phyloP scores from a whole-genome alignment of 306 rosid species.

The Vigna mungo region DNA sequence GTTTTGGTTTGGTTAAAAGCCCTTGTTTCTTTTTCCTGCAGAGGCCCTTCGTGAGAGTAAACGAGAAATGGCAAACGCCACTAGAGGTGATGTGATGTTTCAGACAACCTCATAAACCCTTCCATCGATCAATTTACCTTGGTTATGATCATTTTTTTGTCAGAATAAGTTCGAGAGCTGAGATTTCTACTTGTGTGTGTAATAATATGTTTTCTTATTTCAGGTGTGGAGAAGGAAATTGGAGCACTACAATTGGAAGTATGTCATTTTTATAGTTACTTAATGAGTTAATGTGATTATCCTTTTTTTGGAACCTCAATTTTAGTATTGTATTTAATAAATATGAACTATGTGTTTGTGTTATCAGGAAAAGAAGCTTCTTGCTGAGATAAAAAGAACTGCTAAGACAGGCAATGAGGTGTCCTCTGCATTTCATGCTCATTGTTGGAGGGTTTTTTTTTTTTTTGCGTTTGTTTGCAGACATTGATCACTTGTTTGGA shows the following conservation, averaged over 20 bases:
- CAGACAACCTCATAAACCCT: background rate
- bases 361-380: constrained; percentile 86
- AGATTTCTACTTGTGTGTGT: background rate
- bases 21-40: constrained; percentile 51
- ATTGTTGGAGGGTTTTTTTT: background rate
- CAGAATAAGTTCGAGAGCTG: background rate
- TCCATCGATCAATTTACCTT: constrained; percentile 16
- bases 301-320: background rate
- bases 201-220: constrained; percentile 22
- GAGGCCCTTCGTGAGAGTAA: constrained; percentile 97
- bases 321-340: constrained; percentile 39
- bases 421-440: constrained; percentile 36
- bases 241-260: constrained; percentile 92
- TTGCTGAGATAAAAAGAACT: constrained; percentile 96
- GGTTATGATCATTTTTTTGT: background rate
- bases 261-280: constrained; percentile 48
- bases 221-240: constrained; percentile 98
- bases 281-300: background rate
- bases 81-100: constrained; percentile 65
- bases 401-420: constrained; percentile 98
- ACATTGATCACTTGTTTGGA: background rate
- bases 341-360: constrained; percentile 37
- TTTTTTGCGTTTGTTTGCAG: background rate
- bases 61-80: constrained; percentile 85
- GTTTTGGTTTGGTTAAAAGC: constrained; percentile 12